A percentile compares a stretch with the other conserved stretches of the same genome.
phyloP scores from a whole-genome alignment of 2,329 filamentous ascomycete genomes.

The Trichoderma harzianum region DNA sequence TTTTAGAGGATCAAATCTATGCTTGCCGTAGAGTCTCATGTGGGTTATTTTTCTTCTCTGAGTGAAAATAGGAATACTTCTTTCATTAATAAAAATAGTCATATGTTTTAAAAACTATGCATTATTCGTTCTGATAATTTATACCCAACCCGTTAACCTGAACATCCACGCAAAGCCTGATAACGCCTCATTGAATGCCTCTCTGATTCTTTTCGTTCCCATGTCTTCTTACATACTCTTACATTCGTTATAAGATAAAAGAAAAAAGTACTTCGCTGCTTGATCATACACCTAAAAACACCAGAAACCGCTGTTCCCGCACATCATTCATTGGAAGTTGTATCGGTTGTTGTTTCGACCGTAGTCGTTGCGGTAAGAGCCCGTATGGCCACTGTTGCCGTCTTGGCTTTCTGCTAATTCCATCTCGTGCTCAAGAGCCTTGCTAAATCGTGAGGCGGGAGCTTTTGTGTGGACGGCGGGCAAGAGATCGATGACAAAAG shows the following conservation, averaged over 20 bases:
- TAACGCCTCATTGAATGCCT: background rate
- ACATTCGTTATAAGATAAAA: background rate
- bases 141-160: background rate
- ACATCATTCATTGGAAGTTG: constrained; percentile 11
- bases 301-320: background rate
- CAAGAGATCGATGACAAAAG: constrained; percentile 82
- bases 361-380: constrained; percentile 21
- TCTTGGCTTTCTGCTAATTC: constrained; percentile 19
- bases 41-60: background rate
- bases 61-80: background rate
- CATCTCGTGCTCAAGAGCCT: constrained; percentile 25
- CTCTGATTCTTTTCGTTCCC: background rate
- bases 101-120: background rate
- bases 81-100: background rate
- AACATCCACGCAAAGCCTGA: background rate
- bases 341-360: constrained; percentile 25
- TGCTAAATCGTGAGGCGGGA: constrained; percentile 29
- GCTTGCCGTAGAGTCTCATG: background rate
- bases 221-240: background rate
- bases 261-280: background rate
- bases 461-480: constrained; percentile 65
- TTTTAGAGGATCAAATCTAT: background rate
- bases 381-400: background rate
- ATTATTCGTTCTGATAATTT: background rate
- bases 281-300: background rate